Conservation (phyloP, 495 filamentous ascomycete species). For the Aspergillus saccharolyticus region DNA sequence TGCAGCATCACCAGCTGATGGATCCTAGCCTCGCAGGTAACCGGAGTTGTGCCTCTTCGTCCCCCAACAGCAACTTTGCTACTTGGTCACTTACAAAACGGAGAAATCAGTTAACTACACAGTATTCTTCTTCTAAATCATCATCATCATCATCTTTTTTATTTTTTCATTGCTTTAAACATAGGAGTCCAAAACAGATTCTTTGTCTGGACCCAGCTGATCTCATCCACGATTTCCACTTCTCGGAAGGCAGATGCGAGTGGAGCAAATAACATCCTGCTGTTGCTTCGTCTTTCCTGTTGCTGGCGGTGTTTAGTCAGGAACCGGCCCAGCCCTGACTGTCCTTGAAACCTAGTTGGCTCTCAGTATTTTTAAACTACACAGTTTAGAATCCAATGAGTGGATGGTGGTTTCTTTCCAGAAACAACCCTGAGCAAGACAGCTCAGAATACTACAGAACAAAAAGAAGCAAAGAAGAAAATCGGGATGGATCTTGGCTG, state of each 20-base stretch:
- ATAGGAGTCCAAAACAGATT: neutral
- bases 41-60: neutral
- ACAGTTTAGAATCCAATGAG: too few species aligned
- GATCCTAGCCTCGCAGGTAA: neutral
- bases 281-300: slow-evolving; percentile 4
- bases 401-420: neutral
- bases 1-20: neutral
- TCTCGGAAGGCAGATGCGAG: slow-evolving; percentile 20
- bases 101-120: too few species aligned
- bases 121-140: too few species aligned
- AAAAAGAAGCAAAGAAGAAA: too few species aligned
- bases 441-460: neutral
- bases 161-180: neutral
- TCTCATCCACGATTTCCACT: slow-evolving; percentile 10
- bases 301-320: slow-evolving; percentile 18
- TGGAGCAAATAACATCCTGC: slow-evolving; percentile 20
- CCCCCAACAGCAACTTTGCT: neutral
- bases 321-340: slow-evolving; percentile 13
- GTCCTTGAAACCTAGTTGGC: neutral
- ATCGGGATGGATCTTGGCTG: neutral
- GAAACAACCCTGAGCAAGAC: neutral
- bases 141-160: neutral
- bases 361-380: neutral
- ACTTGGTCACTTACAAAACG: neutral
- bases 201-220: slow-evolving; percentile 2